Evolutionary conservation across 2,329 filamentous ascomycete species (phyloP).

Genomic region (Cladophialophora bantiana): DNA sequence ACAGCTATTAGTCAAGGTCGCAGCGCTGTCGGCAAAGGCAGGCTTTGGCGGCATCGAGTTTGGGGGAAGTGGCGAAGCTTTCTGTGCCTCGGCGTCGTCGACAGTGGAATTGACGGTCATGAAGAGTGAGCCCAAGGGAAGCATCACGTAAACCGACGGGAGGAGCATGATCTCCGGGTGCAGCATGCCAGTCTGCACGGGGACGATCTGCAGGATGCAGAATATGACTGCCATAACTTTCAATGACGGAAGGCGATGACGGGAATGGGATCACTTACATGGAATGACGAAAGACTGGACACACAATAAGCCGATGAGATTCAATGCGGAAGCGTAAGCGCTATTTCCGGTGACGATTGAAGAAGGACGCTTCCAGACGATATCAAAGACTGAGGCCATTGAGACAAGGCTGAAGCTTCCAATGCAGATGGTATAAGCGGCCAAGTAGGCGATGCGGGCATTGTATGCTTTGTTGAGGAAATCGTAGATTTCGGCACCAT

Average conservation of each 20-base stretch:
- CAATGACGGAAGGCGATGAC: neutral
- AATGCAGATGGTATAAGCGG: constrained; percentile 27
- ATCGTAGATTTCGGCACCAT: neutral
- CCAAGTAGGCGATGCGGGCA: constrained; percentile 24
- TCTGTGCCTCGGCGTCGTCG: neutral
- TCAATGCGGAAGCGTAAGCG: constrained; percentile 34
- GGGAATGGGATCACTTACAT: constrained; percentile 26
- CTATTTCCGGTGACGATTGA: constrained; percentile 25
- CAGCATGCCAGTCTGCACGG: constrained; percentile 10
- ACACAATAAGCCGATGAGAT: constrained; percentile 33
- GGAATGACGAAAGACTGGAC: constrained; percentile 34
- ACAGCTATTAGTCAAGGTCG: constrained; percentile 13
- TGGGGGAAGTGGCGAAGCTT: neutral
- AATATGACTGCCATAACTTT: constrained; percentile 31
- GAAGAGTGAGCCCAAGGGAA: constrained; percentile 35
- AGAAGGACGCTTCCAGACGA: constrained; percentile 31
- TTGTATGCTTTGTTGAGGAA: neutral
- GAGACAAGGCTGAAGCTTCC: constrained; percentile 34
- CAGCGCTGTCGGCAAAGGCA: constrained; percentile 6
- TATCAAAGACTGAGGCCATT: constrained; percentile 29
- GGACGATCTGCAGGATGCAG: constrained; percentile 31
- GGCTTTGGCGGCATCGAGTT: neutral
- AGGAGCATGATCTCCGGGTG: constrained; percentile 31
- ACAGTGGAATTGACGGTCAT: constrained; percentile 31
- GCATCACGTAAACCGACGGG: constrained; percentile 33